Conservation (phyloP, 2,329 filamentous ascomycete genomes). For the Pseudopyricularia cyperi region DNA sequence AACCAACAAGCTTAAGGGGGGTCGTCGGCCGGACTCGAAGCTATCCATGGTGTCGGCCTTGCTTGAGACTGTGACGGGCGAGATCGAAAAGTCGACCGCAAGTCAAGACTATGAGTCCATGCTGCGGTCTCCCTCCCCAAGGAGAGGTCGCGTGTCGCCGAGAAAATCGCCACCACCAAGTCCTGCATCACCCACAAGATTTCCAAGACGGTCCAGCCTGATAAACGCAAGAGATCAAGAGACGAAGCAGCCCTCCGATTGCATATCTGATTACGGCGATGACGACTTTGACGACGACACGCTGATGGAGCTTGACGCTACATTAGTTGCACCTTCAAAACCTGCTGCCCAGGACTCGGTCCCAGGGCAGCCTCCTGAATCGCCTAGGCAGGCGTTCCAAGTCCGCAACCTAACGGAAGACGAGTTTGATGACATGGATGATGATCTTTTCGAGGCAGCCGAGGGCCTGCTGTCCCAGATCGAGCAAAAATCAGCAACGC, state of each 20-base stretch:
- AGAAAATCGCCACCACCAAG: conserved; percentile 5
- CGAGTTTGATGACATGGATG: conserved; percentile 51
- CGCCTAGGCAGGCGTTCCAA: not conserved
- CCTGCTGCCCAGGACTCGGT: not conserved
- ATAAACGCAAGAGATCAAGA: not conserved
- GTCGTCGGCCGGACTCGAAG: conserved; percentile 38
- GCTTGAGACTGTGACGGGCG: conserved; percentile 50
- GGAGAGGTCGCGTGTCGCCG: conserved; percentile 18
- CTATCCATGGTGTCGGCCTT: conserved; percentile 47
- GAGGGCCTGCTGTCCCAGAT: conserved; percentile 25
- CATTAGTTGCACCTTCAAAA: conserved; percentile 11
- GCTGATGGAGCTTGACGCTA: conserved; percentile 39
- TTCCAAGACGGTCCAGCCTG: not conserved
- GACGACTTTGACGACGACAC: conserved; percentile 45
- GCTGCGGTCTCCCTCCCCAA: conserved; percentile 29
- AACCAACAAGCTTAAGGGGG: conserved; percentile 16
- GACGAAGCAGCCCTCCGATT: not conserved
- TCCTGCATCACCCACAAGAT: not conserved
- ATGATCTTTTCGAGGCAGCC: conserved; percentile 40
- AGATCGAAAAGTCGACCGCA: conserved; percentile 30
- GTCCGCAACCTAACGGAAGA: conserved; percentile 23
- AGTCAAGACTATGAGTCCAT: conserved; percentile 14
- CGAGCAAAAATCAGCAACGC: conserved; percentile 14
- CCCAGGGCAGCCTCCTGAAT: not conserved
- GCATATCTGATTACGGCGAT: conserved; percentile 37